Evolutionary conservation across 2,329 filamentous ascomycete species (phyloP).

Genomic region (Pyrenophora seminiperda): DNA sequence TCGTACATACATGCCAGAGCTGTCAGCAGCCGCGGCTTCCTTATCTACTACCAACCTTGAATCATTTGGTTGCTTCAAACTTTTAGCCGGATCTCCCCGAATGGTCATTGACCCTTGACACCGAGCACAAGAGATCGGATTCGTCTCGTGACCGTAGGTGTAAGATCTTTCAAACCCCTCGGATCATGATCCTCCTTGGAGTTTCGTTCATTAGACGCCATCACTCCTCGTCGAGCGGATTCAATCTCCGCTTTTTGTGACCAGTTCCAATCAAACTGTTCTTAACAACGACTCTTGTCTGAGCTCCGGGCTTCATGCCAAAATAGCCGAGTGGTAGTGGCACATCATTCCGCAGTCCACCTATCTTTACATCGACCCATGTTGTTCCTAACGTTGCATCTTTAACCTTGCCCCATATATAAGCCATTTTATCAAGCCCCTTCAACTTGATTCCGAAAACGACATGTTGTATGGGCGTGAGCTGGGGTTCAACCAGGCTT

Average conservation of each 20-base stretch:
- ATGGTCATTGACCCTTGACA: background rate
- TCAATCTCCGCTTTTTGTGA: too few species aligned
- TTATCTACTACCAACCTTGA: background rate
- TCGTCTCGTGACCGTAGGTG: too few species aligned
- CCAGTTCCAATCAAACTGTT: conserved; percentile 24
- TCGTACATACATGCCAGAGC: too few species aligned
- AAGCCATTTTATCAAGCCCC: conserved; percentile 34
- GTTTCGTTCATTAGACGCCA: too few species aligned
- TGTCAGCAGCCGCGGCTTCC: background rate
- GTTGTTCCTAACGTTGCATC: background rate
- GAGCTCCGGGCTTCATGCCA: conserved; percentile 16
- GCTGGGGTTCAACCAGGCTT: too few species aligned
- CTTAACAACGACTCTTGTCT: conserved; percentile 24
- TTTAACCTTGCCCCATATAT: conserved; percentile 26
- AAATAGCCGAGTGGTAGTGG: conserved; percentile 27
- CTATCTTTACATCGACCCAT: conserved; percentile 33
- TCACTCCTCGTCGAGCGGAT: too few species aligned
- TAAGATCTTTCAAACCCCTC: too few species aligned
- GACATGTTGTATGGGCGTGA: conserved; percentile 25
- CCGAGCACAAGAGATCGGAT: too few species aligned
- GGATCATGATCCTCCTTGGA: background rate
- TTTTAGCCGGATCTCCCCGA: conserved; percentile 3
- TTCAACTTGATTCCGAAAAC: conserved; percentile 35
- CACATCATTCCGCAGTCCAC: conserved; percentile 28
- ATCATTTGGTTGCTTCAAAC: background rate